Base-by-base conservation (phyloP, 495 filamentous ascomycete species). In the Hamigera avellanea region DNA sequence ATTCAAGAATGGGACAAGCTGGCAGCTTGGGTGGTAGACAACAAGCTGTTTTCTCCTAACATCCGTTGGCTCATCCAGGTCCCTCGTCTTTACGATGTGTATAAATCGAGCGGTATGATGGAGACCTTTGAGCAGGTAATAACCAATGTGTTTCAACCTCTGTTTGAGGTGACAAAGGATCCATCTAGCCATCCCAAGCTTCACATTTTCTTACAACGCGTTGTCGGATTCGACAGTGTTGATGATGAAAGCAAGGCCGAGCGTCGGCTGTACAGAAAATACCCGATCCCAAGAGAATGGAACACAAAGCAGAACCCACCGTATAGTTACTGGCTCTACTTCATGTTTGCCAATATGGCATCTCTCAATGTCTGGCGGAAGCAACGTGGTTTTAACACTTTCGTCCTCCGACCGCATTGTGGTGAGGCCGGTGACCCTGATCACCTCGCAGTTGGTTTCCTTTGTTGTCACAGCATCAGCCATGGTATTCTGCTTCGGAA, bases 291-390 rank as follows among this genome's bases (percentile, higher is more conserved):
- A 2, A 80, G 72, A 32, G 73, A 78, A 36, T 98, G 91, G 91
- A 73, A 79, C 42, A 81, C 83, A 13, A 86, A 81, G 49, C 86
- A 96, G 51, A 96, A 98, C 54, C 93, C 91, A 16, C 91, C 93
- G 1, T 98, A 98, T 61, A 95, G 80, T 54, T 96, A 98, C 60
- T 98, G 91, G 91, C 79, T 98, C 44, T 98, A 96, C 62, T 88
- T 94, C 52, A 75, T 98, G 36, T 98, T 86, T 50, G 76, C 93
- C 27, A 98, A 98, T 55, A 85, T 94, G 54, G 74, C 82, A 1
- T 93, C 91, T 10, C 72, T 98, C 46, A 98, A 98, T 54, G 69
- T 76, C 32, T 95, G 81, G 82, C 76, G 91, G 12, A 89, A 89
- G 48, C 77, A 79, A 42, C 77, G 88, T 15, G 86, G 88, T 3